phyloP scores from a whole-genome alignment of 1,284 basidiomycete genomes.

The Erythrobasidium hasegawianum region DNA sequence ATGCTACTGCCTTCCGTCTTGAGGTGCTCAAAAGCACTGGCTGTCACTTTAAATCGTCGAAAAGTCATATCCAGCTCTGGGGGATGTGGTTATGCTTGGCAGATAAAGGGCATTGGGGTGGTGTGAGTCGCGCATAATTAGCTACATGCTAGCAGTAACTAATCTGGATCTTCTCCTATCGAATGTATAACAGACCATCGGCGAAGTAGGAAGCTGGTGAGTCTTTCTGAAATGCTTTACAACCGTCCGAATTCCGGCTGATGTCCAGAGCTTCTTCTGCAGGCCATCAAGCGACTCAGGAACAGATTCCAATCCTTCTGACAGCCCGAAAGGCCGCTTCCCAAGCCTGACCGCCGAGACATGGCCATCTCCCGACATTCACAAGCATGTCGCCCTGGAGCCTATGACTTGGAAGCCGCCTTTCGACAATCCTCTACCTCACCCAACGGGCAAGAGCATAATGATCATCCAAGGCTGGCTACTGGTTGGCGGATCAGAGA shows the following conservation, averaged over 20 bases:
- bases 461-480: conserved; percentile 40
- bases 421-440: conserved; percentile 28
- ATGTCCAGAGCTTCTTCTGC: too few species aligned
- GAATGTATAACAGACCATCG: conserved; percentile 34
- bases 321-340: conserved; percentile 30
- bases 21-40: conserved; percentile 23
- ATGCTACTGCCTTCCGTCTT: conserved; percentile 37
- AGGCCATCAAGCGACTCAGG: too few species aligned
- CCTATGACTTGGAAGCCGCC: conserved; percentile 31
- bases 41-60: conserved; percentile 36
- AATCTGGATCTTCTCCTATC: not conserved
- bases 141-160: not conserved
- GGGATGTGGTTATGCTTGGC: conserved; percentile 43
- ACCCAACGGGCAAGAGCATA: conserved; percentile 33
- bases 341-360: conserved; percentile 33
- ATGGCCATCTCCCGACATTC: conserved; percentile 27
- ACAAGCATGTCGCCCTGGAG: conserved; percentile 32
- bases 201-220: too few species aligned
- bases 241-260: too few species aligned
- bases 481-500: conserved; percentile 38
- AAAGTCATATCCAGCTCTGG: conserved; percentile 39
- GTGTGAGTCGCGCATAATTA: conserved; percentile 35
- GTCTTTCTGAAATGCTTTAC: too few species aligned
- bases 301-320: conserved; percentile 9
- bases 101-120: conserved; percentile 38